Evolutionary conservation across 1,284 basidiomycete species (phyloP), one percentile per base, ranked within the genome.

Genomic region (Naganishia sp.): DNA sequence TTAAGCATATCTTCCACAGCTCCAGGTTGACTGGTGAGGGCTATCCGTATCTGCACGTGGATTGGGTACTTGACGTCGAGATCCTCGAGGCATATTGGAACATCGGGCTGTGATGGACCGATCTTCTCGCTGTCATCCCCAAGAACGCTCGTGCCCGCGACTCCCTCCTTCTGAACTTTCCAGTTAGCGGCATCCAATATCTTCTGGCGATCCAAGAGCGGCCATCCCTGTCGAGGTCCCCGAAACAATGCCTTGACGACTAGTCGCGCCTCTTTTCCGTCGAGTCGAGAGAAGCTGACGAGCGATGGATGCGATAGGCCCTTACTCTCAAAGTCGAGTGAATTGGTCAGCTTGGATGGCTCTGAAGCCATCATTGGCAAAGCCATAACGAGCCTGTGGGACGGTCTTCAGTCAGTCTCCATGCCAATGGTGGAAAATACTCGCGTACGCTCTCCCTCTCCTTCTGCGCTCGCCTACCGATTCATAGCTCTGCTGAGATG

Each of bases 1-100:
- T 61, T 61, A 21, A 61, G 58, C 58, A 61, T 61, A 39, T 61
- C 58, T 18, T 61, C 58, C 18, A 47, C 49, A 5, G 58, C 58
- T 32, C 58, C 58, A 6, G 47, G 58, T 41, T 61, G 58, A 39
- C 32, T 51, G 1, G 35, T 31, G 6, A 61, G 23, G 25, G 58
- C 58, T 9, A 61, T 61, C 4, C 58, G 58, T 6, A 61, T 50
- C 32, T 50, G 32, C 5, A 61, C 58, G 10, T 35, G 47, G 17
- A 61, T 51, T 15, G 58, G 58, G 21, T 51, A 61, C 13, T 41
- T 47, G 11, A 39, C 42, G 15, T 61, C 39, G 15, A 50, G 28
- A 28, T 61, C 58, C n/a, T 21, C 58, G 47, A 61, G 32, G 41
- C 58, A 61, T 49, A 61, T 51, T 21, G 58, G 58, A 2, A 61